Conservation (phyloP, 2,329 filamentous ascomycete species). For the Plenodomus biglobosus region DNA sequence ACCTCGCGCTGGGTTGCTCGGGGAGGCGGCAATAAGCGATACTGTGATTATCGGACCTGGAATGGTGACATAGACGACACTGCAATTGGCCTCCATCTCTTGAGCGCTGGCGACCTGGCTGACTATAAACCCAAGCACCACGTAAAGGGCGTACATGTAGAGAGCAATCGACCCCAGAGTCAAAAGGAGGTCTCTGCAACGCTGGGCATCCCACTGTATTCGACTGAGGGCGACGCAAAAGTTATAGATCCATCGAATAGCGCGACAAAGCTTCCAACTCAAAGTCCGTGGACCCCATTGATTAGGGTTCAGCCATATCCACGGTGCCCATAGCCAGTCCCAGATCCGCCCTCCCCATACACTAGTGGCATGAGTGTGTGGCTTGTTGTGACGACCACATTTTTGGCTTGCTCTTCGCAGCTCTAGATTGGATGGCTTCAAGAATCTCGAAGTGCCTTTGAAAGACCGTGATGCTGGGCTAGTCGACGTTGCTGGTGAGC, state of each 20-base stretch:
- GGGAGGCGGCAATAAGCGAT: conserved; percentile 29
- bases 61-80: conserved; percentile 37
- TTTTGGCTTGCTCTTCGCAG: background rate
- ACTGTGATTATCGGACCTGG: conserved; percentile 39
- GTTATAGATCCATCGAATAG: conserved; percentile 10
- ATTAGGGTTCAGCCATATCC: background rate
- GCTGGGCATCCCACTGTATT: conserved; percentile 7
- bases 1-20: conserved; percentile 27
- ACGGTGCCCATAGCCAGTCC: background rate
- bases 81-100: conserved; percentile 27
- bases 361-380: background rate
- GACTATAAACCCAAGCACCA: conserved; percentile 24
- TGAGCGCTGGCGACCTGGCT: conserved; percentile 30
- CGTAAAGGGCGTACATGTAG: conserved; percentile 18
- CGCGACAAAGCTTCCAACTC: conserved; percentile 31
- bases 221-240: conserved; percentile 13
- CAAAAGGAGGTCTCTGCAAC: conserved; percentile 17
- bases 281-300: background rate
- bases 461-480: background rate
- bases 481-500: background rate
- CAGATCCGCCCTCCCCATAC: background rate
- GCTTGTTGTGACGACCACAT: background rate
- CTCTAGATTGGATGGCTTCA: background rate
- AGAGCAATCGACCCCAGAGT: conserved; percentile 11
- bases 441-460: background rate